Conservation (phyloP, 192 early-diverging fungal species). For the Martensiomyces pterosporus region DNA sequence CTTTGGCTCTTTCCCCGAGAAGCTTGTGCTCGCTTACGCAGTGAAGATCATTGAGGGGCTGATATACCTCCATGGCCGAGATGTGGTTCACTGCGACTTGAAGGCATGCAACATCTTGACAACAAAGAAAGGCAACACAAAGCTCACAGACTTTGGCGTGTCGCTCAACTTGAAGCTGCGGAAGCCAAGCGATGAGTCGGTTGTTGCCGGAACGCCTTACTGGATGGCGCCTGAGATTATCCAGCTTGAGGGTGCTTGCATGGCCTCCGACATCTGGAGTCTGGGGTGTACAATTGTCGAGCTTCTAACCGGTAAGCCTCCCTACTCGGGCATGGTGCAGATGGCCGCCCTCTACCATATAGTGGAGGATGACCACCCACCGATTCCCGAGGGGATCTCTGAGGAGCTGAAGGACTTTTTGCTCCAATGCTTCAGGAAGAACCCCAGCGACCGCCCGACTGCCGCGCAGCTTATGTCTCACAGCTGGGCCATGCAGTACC, state of each 20-base stretch:
- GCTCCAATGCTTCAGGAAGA: slow-evolving; percentile 79
- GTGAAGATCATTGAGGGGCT: slow-evolving; percentile 88
- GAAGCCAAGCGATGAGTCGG: slow-evolving; percentile 61
- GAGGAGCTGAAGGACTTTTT: slow-evolving; percentile 79
- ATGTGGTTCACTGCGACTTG: slow-evolving; percentile 91
- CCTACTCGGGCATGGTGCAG: slow-evolving; percentile 77
- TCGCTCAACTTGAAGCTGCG: slow-evolving; percentile 78
- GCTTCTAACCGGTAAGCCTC: slow-evolving; percentile 88
- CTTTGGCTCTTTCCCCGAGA: slow-evolving; percentile 90
- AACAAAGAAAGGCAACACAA: slow-evolving; percentile 94
- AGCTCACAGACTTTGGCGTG: slow-evolving; percentile 96
- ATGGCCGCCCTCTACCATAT: slow-evolving; percentile 94
- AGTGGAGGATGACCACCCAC: slow-evolving; percentile 86
- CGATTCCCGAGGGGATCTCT: slow-evolving; percentile 76
- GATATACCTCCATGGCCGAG: slow-evolving; percentile 81
- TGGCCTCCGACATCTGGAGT: slow-evolving; percentile 93
- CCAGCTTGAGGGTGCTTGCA: slow-evolving; percentile 81
- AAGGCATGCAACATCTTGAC: slow-evolving; percentile 96
- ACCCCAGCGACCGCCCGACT: slow-evolving; percentile 65
- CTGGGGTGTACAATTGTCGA: slow-evolving; percentile 94
- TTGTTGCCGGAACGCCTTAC: slow-evolving; percentile 80
- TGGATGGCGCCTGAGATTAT: slow-evolving; percentile 94
- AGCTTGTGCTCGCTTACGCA: slow-evolving; percentile 77
- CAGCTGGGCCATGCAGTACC: slow-evolving; percentile 62
- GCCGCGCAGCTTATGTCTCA: slow-evolving; percentile 72